These are phyloP conservation scores for Sporothrix schenckii DNA, from an alignment of 2,329 filamentous ascomycete genomes.

Conservation along the genomic window DNA sequence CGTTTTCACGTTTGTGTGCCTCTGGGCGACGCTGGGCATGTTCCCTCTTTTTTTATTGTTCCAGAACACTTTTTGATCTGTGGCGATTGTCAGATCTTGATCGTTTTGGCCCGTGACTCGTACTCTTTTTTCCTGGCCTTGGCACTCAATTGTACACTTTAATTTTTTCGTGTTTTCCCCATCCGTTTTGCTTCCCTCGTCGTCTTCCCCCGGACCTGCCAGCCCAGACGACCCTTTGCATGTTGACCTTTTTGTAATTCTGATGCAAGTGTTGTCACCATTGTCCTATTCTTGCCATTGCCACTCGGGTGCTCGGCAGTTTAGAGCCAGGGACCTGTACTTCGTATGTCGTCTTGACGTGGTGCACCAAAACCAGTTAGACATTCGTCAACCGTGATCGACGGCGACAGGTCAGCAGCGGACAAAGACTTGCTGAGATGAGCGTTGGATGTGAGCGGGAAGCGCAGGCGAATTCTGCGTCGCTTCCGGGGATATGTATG, in stretches of 20 bases:
- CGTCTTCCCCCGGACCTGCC: too few relatives aligned
- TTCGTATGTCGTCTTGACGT: not conserved
- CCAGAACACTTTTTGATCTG: constrained; percentile 39
- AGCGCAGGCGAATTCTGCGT: too few relatives aligned
- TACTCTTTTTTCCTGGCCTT: constrained; percentile 21
- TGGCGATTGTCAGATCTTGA: constrained; percentile 38
- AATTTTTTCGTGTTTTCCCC: constrained; percentile 4
- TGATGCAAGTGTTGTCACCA: constrained; percentile 12
- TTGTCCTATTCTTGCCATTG: too few relatives aligned
- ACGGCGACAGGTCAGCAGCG: not conserved
- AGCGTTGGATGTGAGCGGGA: not conserved
- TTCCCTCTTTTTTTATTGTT: constrained; percentile 29
- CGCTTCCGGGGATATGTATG: too few relatives aligned
- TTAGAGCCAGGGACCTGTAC: not conserved
- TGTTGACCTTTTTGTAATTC: constrained; percentile 17
- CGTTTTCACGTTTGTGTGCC: not conserved
- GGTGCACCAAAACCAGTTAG: not conserved
- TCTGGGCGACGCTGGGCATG: not conserved
- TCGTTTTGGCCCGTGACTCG: constrained; percentile 31
- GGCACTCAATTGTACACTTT: constrained; percentile 29
- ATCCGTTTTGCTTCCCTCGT: not conserved
- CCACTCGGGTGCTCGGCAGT: constrained; percentile 9
- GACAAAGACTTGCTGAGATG: constrained; percentile 6
- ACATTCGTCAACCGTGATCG: constrained; percentile 7
- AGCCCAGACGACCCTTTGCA: not conserved